Evolutionary conservation across 768 basidiomycete species (phyloP).

Genomic region (Pleurotus salmoneostramineus): DNA sequence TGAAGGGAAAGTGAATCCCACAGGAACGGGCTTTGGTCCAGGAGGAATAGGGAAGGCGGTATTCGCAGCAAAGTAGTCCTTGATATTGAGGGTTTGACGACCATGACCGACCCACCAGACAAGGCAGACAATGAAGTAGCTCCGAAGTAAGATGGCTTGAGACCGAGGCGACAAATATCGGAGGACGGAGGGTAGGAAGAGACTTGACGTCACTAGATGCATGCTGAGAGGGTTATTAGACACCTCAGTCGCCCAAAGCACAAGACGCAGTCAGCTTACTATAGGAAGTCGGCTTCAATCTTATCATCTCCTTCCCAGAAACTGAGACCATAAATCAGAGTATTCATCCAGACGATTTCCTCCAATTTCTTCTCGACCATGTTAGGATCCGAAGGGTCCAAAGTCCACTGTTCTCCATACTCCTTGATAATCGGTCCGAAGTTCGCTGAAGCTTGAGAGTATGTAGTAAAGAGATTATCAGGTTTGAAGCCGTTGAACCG

Average conservation of each 20-base stretch:
- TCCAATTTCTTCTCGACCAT: conserved; percentile 54
- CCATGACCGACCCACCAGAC: conserved; percentile 57
- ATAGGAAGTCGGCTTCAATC: conserved; percentile 58
- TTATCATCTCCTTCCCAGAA: conserved; percentile 38
- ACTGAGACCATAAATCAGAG: conserved; percentile 52
- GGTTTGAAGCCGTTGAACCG: conserved; percentile 23
- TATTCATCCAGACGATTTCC: conserved; percentile 55
- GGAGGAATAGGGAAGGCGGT: conserved; percentile 14
- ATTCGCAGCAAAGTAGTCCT: conserved; percentile 38
- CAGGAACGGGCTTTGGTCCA: conserved; percentile 19
- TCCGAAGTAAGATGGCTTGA: conserved; percentile 49
- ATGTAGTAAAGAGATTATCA: conserved; percentile 18
- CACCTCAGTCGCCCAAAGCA: not conserved
- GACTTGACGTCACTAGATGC: conserved; percentile 61
- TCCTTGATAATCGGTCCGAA: conserved; percentile 35
- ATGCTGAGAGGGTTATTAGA: conserved; percentile 32
- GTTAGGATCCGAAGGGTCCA: conserved; percentile 27
- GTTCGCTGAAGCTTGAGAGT: conserved; percentile 26
- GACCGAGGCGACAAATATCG: conserved; percentile 35
- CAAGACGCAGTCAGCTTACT: conserved; percentile 34
- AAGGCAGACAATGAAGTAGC: conserved; percentile 50
- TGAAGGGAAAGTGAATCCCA: conserved; percentile 17
- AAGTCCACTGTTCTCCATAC: conserved; percentile 41
- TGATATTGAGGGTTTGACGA: conserved; percentile 44
- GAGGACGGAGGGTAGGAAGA: conserved; percentile 54